Evolutionary conservation across 768 basidiomycete species (phyloP), one percentile per base, ranked within the genome.

Genomic region (button mushroom (Agaricus bisporus)): DNA sequence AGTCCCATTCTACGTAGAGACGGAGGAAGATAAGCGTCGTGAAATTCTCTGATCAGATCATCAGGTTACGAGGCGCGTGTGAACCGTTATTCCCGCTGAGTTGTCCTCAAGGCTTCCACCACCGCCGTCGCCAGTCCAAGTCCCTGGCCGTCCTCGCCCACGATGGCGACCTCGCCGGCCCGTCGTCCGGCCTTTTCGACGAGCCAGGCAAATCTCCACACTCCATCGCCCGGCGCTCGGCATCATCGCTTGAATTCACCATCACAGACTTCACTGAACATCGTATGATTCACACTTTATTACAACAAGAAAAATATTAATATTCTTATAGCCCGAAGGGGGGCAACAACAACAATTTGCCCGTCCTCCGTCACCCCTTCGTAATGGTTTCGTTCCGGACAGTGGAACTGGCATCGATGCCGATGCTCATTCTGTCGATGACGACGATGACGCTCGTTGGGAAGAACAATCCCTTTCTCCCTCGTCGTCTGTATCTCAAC

Each of bases 331-430:
- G 74, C 77, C 76, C 12, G 70, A 73, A 35, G 69, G 70, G 17
- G 66, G 66, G 51, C 52, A 47, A 3, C 64, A 66, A 25, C 71
- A 69, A 41, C 68, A 67, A 36, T 64, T 68, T 18, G 67, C 73
- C n/a, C 73, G 86, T 35, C 82, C 87, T 6, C 82, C 81, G 12
- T 90, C 88, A 11, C 88, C 88, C 11, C 78, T 91, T 7, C 76
- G 88, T 11, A 84, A 88, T 58, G 77, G 76, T 28, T 78, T 78
- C 59, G 67, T 79, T 11, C 73, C 79, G 58, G 76, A 81, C 57
- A 80, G 82, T 6, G 73, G 67, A 42, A 82, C 82, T 6, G 83
- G 82, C 9, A 78, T 79, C 54, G 78, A 79, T 44, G 75, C 72
- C n/a, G 71, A 78, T 44, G 74, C 71, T 3, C 69, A 68, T 39